phyloP scores from a whole-genome alignment of 345 rosid species.

The Adansonia digitata region DNA sequence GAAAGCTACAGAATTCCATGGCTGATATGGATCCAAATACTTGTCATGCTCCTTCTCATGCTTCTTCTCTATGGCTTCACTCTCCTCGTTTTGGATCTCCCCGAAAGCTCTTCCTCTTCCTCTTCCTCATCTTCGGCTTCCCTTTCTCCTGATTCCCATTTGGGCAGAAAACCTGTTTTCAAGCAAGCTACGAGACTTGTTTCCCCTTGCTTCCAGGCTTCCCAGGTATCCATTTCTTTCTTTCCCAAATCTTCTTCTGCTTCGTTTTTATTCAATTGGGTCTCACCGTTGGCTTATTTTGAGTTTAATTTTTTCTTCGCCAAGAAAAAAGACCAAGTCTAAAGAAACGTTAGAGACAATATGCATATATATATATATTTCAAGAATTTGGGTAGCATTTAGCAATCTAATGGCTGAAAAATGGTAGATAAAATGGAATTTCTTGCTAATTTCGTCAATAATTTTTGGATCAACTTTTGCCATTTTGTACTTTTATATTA shows the following conservation, averaged over 20 bases:
- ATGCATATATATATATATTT: neutral
- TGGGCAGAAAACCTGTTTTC: neutral
- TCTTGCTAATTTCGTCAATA: neutral
- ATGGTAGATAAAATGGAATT: neutral
- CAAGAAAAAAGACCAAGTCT: neutral
- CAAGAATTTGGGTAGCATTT: neutral
- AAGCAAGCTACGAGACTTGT: constrained; percentile 2
- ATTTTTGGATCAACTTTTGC: neutral
- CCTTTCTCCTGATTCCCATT: neutral
- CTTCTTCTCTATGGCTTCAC: constrained; percentile 54
- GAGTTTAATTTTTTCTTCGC: neutral
- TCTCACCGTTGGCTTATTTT: neutral
- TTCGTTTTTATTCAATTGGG: neutral
- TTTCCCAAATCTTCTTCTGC: neutral
- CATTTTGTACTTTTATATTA: neutral
- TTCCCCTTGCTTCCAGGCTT: constrained; percentile 19
- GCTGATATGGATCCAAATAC: constrained; percentile 77
- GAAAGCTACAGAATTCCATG: constrained; percentile 62
- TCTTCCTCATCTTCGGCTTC: constrained; percentile 14
- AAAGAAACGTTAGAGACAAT: neutral
- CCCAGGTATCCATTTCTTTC: constrained; percentile 28
- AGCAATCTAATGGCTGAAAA: neutral
- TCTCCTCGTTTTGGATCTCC: constrained; percentile 25
- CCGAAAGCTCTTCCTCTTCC: neutral
- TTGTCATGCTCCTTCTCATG: constrained; percentile 58